phyloP scores from a whole-genome alignment of 106 monocot genomes.

The Dactylorhiza incarnata region DNA sequence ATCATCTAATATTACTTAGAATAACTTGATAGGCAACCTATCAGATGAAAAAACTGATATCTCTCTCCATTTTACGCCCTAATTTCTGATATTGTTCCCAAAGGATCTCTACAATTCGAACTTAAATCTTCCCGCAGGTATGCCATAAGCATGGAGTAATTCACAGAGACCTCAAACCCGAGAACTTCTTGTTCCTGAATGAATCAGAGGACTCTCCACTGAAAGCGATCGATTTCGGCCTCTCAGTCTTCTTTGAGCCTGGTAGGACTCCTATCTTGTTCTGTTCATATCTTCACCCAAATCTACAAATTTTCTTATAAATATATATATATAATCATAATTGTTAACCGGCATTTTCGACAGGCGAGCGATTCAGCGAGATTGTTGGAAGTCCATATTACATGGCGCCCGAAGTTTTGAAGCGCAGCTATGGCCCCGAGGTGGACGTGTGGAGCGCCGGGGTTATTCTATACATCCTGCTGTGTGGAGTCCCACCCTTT shows the following conservation, averaged over 20 bases:
- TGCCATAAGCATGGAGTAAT: constrained; percentile 53
- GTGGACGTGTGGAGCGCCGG: constrained; percentile 63
- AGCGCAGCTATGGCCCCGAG: constrained; percentile 51
- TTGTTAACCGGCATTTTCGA: background rate
- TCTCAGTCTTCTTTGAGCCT: constrained; percentile 53
- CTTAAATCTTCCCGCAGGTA: constrained; percentile 10
- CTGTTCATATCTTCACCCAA: background rate
- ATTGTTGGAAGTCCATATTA: constrained; percentile 62
- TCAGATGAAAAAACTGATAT: no score
- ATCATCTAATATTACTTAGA: no score
- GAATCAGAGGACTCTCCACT: constrained; percentile 34
- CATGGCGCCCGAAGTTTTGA: constrained; percentile 65
- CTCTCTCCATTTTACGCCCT: no score
- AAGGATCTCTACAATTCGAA: background rate
- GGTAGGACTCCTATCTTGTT: constrained; percentile 16
- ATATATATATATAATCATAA: background rate
- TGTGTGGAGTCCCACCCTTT: constrained; percentile 64
- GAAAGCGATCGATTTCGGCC: constrained; percentile 61
- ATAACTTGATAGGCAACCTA: no score
- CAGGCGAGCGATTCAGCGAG: constrained; percentile 43
- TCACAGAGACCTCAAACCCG: constrained; percentile 62
- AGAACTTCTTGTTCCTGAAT: constrained; percentile 59
- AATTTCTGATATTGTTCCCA: background rate
- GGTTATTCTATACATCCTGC: constrained; percentile 55
- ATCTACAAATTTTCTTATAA: background rate